Evolutionary conservation across 169 alveolate genomes (phyloP), one percentile per base, ranked within the genome.

Genomic region (Eimeria brunetti): DNA sequence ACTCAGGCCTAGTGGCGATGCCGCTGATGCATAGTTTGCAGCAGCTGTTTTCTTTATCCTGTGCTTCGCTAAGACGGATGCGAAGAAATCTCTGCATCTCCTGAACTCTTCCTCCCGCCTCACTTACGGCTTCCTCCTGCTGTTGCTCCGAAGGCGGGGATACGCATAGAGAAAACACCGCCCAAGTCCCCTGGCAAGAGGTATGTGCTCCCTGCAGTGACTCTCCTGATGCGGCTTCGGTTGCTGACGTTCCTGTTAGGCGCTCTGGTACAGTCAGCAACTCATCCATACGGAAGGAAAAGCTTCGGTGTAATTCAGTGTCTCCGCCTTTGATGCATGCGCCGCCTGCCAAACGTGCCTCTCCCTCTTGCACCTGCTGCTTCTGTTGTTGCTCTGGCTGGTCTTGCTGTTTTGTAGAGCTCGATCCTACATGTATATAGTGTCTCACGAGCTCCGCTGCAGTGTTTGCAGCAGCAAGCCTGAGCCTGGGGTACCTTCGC

Each of bases 381-480:
- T 11, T 11, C 44, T 78, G 46, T 30, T 33, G 64, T 24, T 41
- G 27, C 11, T 76, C 22, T n/a, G 12, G 46, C 53, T 36, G 22
- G 33, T 58, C 71, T 8, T 53, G 75, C 0, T 56, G 49, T 22
- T 83, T 53, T 27, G 33, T 51, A 9, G 53, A 30, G 51, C 38
- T 51, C 53, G 93, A 86, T 5, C 93, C 93, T 64, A 86, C 93
- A 44, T 64, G 83, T 60, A 86, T 62, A 67, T 86, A 86, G 81
- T 86, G 93, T 27, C 83, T 51, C 78, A 86, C 81, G 53, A 86
- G 93, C 69, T 86, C 93, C 24, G 93, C 78, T 33, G 33, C 93
- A 60, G 93, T 44, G 46, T 33, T 62, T 86, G 93, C 93, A n/a
- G 93, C 93, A 62, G 93, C 93, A n/a, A 86, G 93, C n/a, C 62